Evolutionary conservation across 2,329 filamentous ascomycete genomes (phyloP).

Genomic region (Phialophora tarda): DNA sequence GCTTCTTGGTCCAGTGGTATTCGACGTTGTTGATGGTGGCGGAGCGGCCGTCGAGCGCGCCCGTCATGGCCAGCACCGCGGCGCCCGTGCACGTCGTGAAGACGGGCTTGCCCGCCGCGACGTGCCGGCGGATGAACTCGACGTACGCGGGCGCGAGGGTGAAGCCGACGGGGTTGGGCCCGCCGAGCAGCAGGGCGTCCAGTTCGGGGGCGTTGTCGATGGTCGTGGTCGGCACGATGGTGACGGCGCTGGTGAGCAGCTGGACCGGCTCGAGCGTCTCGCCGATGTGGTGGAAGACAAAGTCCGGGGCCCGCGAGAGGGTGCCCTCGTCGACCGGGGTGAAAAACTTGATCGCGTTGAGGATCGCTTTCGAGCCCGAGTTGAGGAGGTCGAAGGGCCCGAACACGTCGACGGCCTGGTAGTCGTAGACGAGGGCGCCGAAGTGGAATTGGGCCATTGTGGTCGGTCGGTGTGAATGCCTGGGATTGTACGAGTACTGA

Average conservation of each 20-base stretch:
- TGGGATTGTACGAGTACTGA: slow-evolving; percentile 11
- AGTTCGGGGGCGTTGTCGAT: slow-evolving; percentile 26
- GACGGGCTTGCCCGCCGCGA: slow-evolving; percentile 22
- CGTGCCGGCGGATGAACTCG: slow-evolving; percentile 20
- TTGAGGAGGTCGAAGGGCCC: slow-evolving; percentile 30
- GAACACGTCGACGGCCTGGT: slow-evolving; percentile 25
- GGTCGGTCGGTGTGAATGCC: slow-evolving; percentile 1
- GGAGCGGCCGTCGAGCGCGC: slow-evolving; percentile 51
- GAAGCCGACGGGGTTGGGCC: slow-evolving; percentile 19
- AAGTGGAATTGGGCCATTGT: slow-evolving; percentile 25
- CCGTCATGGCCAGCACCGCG: slow-evolving; percentile 42
- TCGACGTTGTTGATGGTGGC: slow-evolving; percentile 53
- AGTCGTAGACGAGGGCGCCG: slow-evolving; percentile 26
- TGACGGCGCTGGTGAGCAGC: slow-evolving; percentile 18
- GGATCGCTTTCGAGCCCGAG: slow-evolving; percentile 31
- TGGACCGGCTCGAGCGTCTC: slow-evolving; percentile 17
- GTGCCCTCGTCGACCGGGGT: slow-evolving; percentile 40
- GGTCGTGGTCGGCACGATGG: slow-evolving; percentile 25
- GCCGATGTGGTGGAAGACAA: slow-evolving; percentile 30
- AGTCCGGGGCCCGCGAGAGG: slow-evolving; percentile 38
- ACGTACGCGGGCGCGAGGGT: slow-evolving; percentile 19
- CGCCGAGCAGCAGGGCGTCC: slow-evolving; percentile 29
- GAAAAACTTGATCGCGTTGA: slow-evolving; percentile 28
- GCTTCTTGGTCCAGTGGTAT: slow-evolving; percentile 39
- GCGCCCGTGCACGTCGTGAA: slow-evolving; percentile 31